Evolutionary conservation across 2,329 filamentous ascomycete genomes (phyloP).

Genomic region (Neospermospora avenae): DNA sequence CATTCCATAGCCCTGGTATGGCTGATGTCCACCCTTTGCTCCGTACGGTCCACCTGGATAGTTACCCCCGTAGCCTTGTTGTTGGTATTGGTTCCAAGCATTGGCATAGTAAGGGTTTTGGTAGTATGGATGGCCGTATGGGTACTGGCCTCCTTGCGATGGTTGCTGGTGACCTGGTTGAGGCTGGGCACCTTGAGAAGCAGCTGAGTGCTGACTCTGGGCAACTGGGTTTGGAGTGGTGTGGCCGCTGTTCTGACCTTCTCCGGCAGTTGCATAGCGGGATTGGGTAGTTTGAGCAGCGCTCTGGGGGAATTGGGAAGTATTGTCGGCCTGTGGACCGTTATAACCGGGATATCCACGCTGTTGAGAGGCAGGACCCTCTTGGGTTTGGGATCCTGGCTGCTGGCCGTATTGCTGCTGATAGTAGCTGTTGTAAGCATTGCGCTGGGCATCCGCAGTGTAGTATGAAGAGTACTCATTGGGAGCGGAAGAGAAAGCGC

Average conservation of each 20-base stretch:
- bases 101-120: slow-evolving; percentile 60
- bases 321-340: slow-evolving; percentile 60
- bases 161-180: slow-evolving; percentile 48
- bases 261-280: slow-evolving; percentile 57
- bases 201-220: slow-evolving; percentile 47
- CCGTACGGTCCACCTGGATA: slow-evolving; percentile 37
- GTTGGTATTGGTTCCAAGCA: slow-evolving; percentile 54
- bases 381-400: slow-evolving; percentile 60
- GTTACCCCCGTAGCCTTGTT: slow-evolving; percentile 39
- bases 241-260: slow-evolving; percentile 81
- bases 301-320: slow-evolving; percentile 69
- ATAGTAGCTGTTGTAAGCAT: slow-evolving; percentile 72
- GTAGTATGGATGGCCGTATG: slow-evolving; percentile 57
- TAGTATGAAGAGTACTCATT: slow-evolving; percentile 85
- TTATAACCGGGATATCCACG: slow-evolving; percentile 76
- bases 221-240: slow-evolving; percentile 82
- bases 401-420: slow-evolving; percentile 53
- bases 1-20: slow-evolving; percentile 36
- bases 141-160: slow-evolving; percentile 47
- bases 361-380: slow-evolving; percentile 68
- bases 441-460: slow-evolving; percentile 71
- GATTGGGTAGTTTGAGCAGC: slow-evolving; percentile 60
- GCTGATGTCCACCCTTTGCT: slow-evolving; percentile 34
- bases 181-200: slow-evolving; percentile 41
- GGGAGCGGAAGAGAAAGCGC: slow-evolving; percentile 69